phyloP scores from a whole-genome alignment of 2,329 filamentous ascomycete genomes.

The Amauroascus verrucosus region DNA sequence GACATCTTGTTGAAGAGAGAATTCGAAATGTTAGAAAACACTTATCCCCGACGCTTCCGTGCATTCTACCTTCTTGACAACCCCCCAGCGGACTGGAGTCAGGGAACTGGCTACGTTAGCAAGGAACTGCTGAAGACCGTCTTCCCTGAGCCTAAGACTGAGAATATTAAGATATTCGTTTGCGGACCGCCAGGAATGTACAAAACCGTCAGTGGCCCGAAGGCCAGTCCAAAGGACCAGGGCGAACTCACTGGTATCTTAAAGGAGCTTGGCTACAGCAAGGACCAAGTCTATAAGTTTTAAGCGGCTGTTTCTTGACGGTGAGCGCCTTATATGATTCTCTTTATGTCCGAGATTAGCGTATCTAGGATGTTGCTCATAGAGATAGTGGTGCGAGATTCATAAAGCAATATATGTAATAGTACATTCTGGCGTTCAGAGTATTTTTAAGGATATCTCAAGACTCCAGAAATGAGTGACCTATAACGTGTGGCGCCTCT shows the following conservation, averaged over 20 bases:
- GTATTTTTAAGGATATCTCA: no score
- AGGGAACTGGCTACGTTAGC: slow-evolving; percentile 68
- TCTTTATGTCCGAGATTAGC: neutral
- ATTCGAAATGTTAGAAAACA: slow-evolving; percentile 80
- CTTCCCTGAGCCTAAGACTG: slow-evolving; percentile 79
- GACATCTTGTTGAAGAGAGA: slow-evolving; percentile 88
- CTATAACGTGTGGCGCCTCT: no score
- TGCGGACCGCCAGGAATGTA: slow-evolving; percentile 89
- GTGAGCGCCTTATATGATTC: neutral
- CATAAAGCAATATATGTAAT: neutral
- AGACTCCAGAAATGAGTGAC: no score
- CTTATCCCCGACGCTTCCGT: slow-evolving; percentile 86
- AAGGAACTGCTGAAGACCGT: slow-evolving; percentile 94
- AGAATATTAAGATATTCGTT: slow-evolving; percentile 93
- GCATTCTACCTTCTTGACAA: slow-evolving; percentile 91
- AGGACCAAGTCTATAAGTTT: slow-evolving; percentile 96
- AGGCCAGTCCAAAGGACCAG: slow-evolving; percentile 89
- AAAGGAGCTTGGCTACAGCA: slow-evolving; percentile 70
- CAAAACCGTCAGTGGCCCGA: slow-evolving; percentile 80
- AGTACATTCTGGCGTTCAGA: neutral
- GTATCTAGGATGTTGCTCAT: neutral
- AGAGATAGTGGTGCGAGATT: neutral
- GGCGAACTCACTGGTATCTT: slow-evolving; percentile 75
- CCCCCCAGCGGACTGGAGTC: slow-evolving; percentile 64
- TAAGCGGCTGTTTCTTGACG: slow-evolving; percentile 34